Percentiles rank a stretch among this genome's conserved stretches.
Evolutionary conservation across 1,139 yeast genomes (phyloP).

Genomic region (Nakaseomyces uthaithaninus): DNA sequence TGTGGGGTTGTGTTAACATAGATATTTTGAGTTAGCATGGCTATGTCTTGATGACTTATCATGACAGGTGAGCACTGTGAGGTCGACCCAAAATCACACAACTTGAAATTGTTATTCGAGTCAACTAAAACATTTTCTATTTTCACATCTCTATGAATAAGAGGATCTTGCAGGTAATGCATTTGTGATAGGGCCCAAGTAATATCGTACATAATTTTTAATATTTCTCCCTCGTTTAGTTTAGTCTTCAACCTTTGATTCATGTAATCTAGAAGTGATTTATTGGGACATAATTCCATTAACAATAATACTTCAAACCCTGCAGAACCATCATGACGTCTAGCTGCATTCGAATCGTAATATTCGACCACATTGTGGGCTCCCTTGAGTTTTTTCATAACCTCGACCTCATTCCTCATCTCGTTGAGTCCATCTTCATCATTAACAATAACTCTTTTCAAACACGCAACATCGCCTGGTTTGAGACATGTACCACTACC

Average conservation of each 20-base stretch:
- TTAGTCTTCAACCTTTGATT: slow-evolving; percentile 75
- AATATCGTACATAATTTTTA: slow-evolving; percentile 75
- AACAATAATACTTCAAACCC: slow-evolving; percentile 77
- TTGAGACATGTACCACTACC: slow-evolving; percentile 12
- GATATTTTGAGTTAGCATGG: slow-evolving; percentile 68
- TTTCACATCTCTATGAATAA: slow-evolving; percentile 88
- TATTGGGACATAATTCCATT: slow-evolving; percentile 86
- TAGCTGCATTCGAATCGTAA: slow-evolving; percentile 91
- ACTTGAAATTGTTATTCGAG: slow-evolving; percentile 60
- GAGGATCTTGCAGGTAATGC: slow-evolving; percentile 74
- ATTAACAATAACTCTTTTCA: slow-evolving; percentile 70
- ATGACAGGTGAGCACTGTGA: slow-evolving; percentile 47
- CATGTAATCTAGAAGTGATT: slow-evolving; percentile 90
- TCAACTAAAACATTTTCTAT: slow-evolving; percentile 89
- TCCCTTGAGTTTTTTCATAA: slow-evolving; percentile 76
- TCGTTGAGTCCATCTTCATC: slow-evolving; percentile 60
- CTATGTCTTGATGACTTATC: slow-evolving; percentile 36
- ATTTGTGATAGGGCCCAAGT: slow-evolving; percentile 79
- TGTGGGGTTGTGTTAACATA: slow-evolving; percentile 96
- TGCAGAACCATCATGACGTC: slow-evolving; percentile 34
- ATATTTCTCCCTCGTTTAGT: slow-evolving; percentile 71
- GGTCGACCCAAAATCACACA: slow-evolving; percentile 94
- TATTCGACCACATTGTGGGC: slow-evolving; percentile 76
- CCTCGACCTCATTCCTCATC: slow-evolving; percentile 71
- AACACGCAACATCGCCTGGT: slow-evolving; percentile 46